Evolutionary conservation across 257 asterid species (phyloP), one percentile per base, ranked within the genome.

Genomic region (Solanum chilense): DNA sequence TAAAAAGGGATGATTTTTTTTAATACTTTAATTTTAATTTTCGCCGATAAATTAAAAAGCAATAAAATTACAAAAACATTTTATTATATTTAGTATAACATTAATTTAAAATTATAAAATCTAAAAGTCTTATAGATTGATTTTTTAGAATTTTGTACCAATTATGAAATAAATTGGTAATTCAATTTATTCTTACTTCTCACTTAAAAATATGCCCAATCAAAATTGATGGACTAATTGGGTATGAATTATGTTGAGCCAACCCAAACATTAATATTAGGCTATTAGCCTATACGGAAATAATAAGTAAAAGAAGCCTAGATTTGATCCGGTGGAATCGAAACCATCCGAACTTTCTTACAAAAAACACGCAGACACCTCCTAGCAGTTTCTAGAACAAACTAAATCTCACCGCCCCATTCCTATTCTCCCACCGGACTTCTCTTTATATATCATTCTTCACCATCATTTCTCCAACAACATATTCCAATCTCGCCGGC

Each of bases 321-420:
- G 68, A 81, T 81, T 29, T 49, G 15, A 80, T 78, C n/a, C 84
- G 9, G 25, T 78, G 41, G 25, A 78, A 78, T 47, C 68, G 44
- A 81, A 80, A 56, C 12, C n/a, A 14, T 69, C 13, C 49, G 94
- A 91, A 92, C 86, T 68, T 92, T 91, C 93, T 70, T 88, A 90
- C 92, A 84, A 73, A 58, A 69, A 90, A 64, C 62, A 44, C 21
- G 5, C 44, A 82, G 80, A 14, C 71, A 62, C 35, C 27, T 81
- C 84, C 91, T 29, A 29, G 93, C 92, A 92, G 75, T 90, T 93
- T 93, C 95, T 88, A 35, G 95, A 94, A 90, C 58, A 89, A 88
- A 68, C 91, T 85, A 86, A 3, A 18, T 89, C 42, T 42, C 91
- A 86, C 87, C 88, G 33, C 88, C 84, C 68, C 87, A 42, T 64